Evolutionary conservation across 371 early-diverging fungal genomes (phyloP), one percentile per base, ranked within the genome.

Genomic region (Mucor ambiguus): DNA sequence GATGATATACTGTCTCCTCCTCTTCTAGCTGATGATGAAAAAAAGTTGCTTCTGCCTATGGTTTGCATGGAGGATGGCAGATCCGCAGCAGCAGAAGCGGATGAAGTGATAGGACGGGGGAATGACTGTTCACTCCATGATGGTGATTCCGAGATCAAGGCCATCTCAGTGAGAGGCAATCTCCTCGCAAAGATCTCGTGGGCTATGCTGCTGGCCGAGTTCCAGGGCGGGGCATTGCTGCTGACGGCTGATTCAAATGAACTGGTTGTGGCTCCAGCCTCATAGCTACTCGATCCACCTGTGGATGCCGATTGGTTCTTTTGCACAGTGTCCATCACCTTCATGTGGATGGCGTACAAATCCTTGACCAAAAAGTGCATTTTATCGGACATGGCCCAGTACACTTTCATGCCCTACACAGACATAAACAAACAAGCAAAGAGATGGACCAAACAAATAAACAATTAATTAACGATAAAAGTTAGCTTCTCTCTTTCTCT

Each of bases 311-410:
- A 29, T 16, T 65, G 52, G 26, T 6, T 56, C n/a, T 32, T 44
- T 43, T 66, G 26, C 28, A 29, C 18, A 8, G 38, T 37, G 38
- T 38, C 38, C 1, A 65, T 44, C n/a, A 63, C 59, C 26, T 71
- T 78, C 59, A 60, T 58, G 57, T 85, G 83, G 28, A 85, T 75
- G 18, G 83, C 78, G 58, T 84, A 84, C 10, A 85, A 62, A 62
- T 84, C 86, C 10, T 80, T 79, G 28, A 81, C 75, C 65, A 85
- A 76, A 41, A 82, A 84, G 63, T 80, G 82, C 28, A 84, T 74
- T 58, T 84, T 82, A 63, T 86, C 87, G 4, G 87, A 79, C 80
- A 83, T 84, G 1, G 87, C 81, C 87, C 87, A 86, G 33, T 80
- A 79, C 8, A 74, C 46, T 59, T 78, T 78, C 75, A 86, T 85